A percentile compares a stretch with the other conserved stretches of the same genome.
phyloP scores from a whole-genome alignment of 192 early-diverging fungal species.

The Podochytrium sp. region DNA sequence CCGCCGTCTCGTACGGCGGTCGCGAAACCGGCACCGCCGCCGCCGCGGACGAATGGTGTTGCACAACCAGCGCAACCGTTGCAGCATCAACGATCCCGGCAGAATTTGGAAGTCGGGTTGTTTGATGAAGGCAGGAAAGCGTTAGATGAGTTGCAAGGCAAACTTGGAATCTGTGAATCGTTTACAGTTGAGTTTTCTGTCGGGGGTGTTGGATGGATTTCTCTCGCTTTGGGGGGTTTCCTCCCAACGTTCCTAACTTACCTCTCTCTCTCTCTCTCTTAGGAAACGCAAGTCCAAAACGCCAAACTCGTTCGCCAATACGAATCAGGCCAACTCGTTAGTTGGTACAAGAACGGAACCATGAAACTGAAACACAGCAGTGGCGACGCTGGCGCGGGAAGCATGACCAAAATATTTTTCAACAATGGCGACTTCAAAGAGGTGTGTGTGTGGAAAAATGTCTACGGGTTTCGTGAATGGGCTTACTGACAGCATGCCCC shows the following conservation, averaged over 20 bases:
- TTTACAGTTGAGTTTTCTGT: background rate
- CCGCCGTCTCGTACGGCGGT: no score
- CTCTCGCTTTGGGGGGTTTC: no score
- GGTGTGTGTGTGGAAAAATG: slow-evolving; percentile 1
- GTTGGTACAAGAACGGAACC: slow-evolving; percentile 29
- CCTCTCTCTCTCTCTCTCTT: background rate
- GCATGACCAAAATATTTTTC: slow-evolving; percentile 19
- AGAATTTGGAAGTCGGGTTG: no score
- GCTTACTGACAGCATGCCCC: slow-evolving; percentile 8
- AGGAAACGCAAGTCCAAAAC: slow-evolving; percentile 20
- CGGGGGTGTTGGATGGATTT: no score
- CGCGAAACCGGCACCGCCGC: no score
- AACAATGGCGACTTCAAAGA: slow-evolving; percentile 45
- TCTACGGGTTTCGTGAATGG: background rate
- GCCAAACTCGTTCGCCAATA: slow-evolving; percentile 31
- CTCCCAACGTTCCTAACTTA: no score
- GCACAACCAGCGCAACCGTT: no score
- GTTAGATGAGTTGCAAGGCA: no score
- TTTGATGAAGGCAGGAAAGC: no score
- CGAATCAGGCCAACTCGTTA: background rate
- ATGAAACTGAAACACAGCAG: slow-evolving; percentile 34
- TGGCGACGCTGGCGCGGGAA: background rate
- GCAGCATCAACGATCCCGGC: no score
- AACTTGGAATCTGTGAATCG: no score
- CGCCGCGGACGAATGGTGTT: no score